Evolutionary conservation across 2,329 filamentous ascomycete genomes (phyloP).

Genomic region (Calonectria hongkongensis): DNA sequence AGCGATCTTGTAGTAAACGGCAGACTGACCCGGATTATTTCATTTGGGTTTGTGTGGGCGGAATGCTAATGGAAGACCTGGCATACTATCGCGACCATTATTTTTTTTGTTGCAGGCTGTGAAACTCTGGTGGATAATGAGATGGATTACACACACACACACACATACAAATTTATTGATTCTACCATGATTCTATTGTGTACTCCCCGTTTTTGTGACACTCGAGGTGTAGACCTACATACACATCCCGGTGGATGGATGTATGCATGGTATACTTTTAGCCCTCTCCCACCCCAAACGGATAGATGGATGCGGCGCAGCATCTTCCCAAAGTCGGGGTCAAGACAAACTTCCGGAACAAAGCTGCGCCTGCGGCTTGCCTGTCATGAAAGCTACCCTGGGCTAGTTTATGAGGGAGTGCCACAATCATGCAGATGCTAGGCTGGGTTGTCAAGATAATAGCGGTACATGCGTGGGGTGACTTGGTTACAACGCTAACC

Average conservation of each 20-base stretch:
- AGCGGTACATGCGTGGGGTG: neutral
- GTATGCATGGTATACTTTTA: too few species aligned
- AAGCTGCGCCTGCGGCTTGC: too few species aligned
- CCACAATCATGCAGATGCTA: too few species aligned
- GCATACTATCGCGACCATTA: slow-evolving; percentile 24
- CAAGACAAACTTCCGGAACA: too few species aligned
- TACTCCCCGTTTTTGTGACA: neutral
- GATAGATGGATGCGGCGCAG: too few species aligned
- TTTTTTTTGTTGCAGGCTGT: neutral
- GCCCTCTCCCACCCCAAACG: too few species aligned
- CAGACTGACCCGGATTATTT: slow-evolving; percentile 21
- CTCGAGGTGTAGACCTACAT: neutral
- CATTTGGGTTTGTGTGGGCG: slow-evolving; percentile 28
- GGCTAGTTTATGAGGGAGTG: too few species aligned
- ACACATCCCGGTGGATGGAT: too few species aligned
- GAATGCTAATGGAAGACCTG: slow-evolving; percentile 23
- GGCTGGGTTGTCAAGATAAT: too few species aligned
- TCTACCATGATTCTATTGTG: neutral
- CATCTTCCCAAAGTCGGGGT: too few species aligned
- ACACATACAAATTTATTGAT: slow-evolving; percentile 29
- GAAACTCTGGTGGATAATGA: slow-evolving; percentile 32
- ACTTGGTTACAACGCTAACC: neutral
- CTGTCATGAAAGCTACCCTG: too few species aligned
- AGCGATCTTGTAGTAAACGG: slow-evolving; percentile 35
- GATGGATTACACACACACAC: slow-evolving; percentile 29